Base-by-base conservation (phyloP, 805 yeast genomes). In the Spathaspora arborariae region DNA sequence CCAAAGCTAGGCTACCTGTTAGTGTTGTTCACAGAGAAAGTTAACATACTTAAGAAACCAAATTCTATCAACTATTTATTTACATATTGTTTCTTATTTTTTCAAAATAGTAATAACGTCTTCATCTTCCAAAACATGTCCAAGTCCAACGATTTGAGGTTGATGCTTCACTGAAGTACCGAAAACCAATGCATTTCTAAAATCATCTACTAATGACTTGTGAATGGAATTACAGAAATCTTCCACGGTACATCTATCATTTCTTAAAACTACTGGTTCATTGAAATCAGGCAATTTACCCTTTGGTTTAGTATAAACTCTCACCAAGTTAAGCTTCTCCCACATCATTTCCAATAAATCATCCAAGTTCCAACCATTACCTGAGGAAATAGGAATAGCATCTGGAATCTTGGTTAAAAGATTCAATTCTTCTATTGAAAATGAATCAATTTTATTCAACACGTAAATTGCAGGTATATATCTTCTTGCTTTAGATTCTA, bases 141-240 rank as follows among this genome's bases (percentile, higher is more conserved):
- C 67, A 55, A 94, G 75, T 22, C 99, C 99, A 41, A 92, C 98
- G 55, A 84, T 82, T 71, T 94, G 99, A 13, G 98, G 98, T 68
- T 92, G 97, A 66, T 94, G 99, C 73, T 94, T 94, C 45, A 92
- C 98, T 63, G 96, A 86, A 24, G 86, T 79, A 33, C 99, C 99
- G 62, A 76, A 94, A 1, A 94, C 99, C 51, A 89, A 79, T 1
- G 99, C 99, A 56, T 81, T 85, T 68, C 89, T 86, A 69, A 94
- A 94, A 60, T 94, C 96, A 38, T 86, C 96, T 35, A 94, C 96
- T 62, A 94, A 75, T 36, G 92, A 83, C 71, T 92, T 94, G 75
- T 94, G 99, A 57, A 94, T 94, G 54, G 90, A 85, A 66, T 89
- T 88, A 82, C 99, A 94, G 65, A 94, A 94, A 65, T 94, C 98